Evolutionary conservation across 225 moss, liverwort and hornwort species (phyloP).

Genomic region (Asterella californica): DNA sequence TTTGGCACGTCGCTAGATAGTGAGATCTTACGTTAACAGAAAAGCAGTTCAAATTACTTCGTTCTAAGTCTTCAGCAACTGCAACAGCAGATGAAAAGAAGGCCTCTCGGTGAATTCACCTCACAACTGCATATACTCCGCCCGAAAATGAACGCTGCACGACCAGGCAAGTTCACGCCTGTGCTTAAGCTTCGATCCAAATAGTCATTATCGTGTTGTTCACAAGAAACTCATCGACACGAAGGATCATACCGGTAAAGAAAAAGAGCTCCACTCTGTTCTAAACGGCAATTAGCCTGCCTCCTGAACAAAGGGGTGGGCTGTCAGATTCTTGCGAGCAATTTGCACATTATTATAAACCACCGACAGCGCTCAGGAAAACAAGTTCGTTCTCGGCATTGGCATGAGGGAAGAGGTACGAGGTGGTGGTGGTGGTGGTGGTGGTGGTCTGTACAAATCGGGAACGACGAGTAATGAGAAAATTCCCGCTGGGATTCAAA

Average conservation of each 20-base stretch:
- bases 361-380: not conserved
- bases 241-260: not conserved
- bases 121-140: not conserved
- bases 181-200: not conserved
- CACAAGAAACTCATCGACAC: not conserved
- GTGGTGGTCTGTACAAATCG: not conserved
- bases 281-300: not conserved
- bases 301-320: not conserved
- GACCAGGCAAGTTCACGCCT: not conserved
- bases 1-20: no score
- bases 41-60: not conserved
- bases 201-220: not conserved
- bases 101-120: not conserved
- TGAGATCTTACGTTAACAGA: no score
- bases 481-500: conserved; percentile 12
- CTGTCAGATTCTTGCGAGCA: not conserved
- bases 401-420: not conserved
- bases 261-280: not conserved
- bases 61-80: not conserved
- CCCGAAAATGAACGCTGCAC: not conserved
- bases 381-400: not conserved
- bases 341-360: not conserved
- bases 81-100: not conserved
- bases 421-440: not conserved
- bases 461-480: not conserved